Conservation (phyloP, 768 basidiomycete genomes). For the Harrya chromipes region DNA sequence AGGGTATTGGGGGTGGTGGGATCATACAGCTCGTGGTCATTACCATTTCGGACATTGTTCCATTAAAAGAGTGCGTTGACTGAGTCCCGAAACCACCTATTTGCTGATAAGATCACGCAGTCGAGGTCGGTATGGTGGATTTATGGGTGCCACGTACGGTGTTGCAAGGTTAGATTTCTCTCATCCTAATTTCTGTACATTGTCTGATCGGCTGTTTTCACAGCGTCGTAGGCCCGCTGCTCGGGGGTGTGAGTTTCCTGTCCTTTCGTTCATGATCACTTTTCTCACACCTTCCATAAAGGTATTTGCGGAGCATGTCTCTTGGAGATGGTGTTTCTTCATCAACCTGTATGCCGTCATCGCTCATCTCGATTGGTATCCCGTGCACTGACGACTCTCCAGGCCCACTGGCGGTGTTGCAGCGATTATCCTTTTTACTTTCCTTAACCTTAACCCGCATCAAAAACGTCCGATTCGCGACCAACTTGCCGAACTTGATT, state of each 20-base stretch:
- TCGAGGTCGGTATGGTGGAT: constrained; percentile 74
- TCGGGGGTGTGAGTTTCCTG: constrained; percentile 62
- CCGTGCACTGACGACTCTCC: not conserved
- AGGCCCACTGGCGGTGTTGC: constrained; percentile 76
- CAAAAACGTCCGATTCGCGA: constrained; percentile 53
- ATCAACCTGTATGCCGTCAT: constrained; percentile 59
- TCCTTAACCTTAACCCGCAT: constrained; percentile 78
- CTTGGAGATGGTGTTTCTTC: constrained; percentile 86
- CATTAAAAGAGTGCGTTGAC: constrained; percentile 61
- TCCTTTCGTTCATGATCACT: not conserved
- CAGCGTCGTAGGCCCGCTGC: constrained; percentile 71
- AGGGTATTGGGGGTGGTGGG: constrained; percentile 80
- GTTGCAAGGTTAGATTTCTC: constrained; percentile 39
- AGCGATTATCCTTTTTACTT: constrained; percentile 59
- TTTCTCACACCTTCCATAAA: constrained; percentile 21
- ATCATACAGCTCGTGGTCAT: constrained; percentile 75
- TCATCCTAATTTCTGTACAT: not conserved
- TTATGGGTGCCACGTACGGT: constrained; percentile 77
- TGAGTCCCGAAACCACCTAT: not conserved
- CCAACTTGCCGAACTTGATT: constrained; percentile 69
- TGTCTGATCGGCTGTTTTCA: not conserved
- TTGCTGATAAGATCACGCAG: constrained; percentile 28
- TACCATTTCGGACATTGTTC: constrained; percentile 78
- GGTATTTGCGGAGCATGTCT: constrained; percentile 70
- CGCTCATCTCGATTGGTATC: not conserved